Conservation (phyloP, 2,329 filamentous ascomycete genomes). For the Metarhizium anisopliae region DNA sequence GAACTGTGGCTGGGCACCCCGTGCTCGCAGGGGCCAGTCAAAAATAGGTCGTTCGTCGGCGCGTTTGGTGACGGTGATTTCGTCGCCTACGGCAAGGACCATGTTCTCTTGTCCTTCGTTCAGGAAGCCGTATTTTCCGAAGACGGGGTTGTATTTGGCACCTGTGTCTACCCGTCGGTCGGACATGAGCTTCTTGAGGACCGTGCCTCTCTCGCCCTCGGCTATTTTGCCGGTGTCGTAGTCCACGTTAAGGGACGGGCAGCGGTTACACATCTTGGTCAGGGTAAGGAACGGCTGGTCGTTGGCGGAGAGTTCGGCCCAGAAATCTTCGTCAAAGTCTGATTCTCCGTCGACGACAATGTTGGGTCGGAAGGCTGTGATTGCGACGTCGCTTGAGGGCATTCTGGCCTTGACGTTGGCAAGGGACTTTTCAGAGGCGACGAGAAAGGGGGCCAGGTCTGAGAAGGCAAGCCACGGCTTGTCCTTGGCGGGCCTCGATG, state of each 20-base stretch:
- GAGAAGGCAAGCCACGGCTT: conserved; percentile 56
- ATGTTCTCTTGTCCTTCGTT: conserved; percentile 14
- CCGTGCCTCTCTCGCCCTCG: conserved; percentile 45
- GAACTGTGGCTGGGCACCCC: conserved; percentile 12
- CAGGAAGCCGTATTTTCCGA: conserved; percentile 65
- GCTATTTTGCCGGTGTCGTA: conserved; percentile 54
- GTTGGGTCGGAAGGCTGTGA: conserved; percentile 65
- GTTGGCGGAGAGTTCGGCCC: conserved; percentile 49
- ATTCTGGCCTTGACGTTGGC: conserved; percentile 52
- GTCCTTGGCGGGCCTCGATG: conserved; percentile 14
- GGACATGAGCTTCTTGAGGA: conserved; percentile 61
- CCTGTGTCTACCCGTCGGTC: conserved; percentile 65
- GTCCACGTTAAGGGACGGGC: conserved; percentile 62
- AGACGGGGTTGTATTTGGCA: conserved; percentile 57
- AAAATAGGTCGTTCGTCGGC: conserved; percentile 43
- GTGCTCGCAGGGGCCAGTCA: conserved; percentile 35
- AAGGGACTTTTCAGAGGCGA: conserved; percentile 64
- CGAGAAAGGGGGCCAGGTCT: conserved; percentile 66
- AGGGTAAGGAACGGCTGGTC: conserved; percentile 37
- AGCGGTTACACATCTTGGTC: conserved; percentile 63
- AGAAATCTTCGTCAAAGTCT: conserved; percentile 64
- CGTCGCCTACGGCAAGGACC: conserved; percentile 44
- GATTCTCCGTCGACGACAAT: conserved; percentile 55
- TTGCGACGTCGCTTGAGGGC: conserved; percentile 43
- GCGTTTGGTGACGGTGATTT: conserved; percentile 41